Conservation (phyloP, 2,329 filamentous ascomycete species). For the Talaromyces sp. region DNA sequence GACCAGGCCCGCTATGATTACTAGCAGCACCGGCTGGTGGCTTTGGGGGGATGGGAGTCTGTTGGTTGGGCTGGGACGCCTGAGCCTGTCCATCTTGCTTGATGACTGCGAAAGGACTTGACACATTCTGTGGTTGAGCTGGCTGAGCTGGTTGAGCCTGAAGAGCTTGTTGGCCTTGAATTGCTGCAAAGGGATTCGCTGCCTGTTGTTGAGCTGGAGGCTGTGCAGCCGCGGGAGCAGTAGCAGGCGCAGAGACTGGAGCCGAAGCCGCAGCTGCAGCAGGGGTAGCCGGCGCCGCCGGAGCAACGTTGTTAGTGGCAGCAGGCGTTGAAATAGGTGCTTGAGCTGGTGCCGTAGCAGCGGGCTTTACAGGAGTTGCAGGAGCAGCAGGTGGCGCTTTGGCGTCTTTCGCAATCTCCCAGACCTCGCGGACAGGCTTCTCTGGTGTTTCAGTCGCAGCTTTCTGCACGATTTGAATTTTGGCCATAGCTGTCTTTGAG, state of each 20-base stretch:
- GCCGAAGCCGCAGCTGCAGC: constrained; percentile 7
- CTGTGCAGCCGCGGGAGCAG: constrained; percentile 9
- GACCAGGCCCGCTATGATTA: constrained; percentile 29
- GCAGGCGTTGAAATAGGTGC: background rate
- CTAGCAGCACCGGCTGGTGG: constrained; percentile 25
- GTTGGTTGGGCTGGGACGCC: constrained; percentile 22
- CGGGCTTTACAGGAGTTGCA: constrained; percentile 26
- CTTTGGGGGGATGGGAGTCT: constrained; percentile 31
- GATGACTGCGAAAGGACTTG: constrained; percentile 30
- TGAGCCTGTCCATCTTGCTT: constrained; percentile 13
- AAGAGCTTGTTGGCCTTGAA: constrained; percentile 5
- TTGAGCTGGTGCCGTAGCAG: background rate
- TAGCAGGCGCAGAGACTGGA: constrained; percentile 7
- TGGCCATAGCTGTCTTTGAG: constrained; percentile 61
- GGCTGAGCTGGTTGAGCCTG: background rate
- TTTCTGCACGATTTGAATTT: constrained; percentile 73
- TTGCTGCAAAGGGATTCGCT: constrained; percentile 10
- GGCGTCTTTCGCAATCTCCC: constrained; percentile 71
- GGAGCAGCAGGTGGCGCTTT: constrained; percentile 48
- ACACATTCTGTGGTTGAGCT: constrained; percentile 8
- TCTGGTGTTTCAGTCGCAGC: constrained; percentile 83
- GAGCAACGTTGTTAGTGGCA: constrained; percentile 8
- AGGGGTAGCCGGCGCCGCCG: constrained; percentile 6
- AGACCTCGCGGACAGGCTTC: constrained; percentile 79
- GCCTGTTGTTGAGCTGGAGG: constrained; percentile 21